phyloP scores from a whole-genome alignment of 2,329 filamentous ascomycete genomes.

The Exophiala aquamarina region DNA sequence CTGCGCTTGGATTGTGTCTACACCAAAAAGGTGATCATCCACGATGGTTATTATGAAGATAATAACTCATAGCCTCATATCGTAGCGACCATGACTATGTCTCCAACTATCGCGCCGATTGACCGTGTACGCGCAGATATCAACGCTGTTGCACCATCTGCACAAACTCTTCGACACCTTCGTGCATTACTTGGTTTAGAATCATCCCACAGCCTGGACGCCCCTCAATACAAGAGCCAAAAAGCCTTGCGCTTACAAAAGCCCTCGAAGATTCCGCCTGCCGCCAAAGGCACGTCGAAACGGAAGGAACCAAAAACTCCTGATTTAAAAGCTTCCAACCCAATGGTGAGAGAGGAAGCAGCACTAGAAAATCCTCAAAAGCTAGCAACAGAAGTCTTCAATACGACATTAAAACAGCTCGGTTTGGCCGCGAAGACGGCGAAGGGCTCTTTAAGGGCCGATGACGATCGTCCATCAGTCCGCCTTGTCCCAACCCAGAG shows the following conservation, averaged over 20 bases:
- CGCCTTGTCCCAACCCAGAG: slow-evolving; percentile 10
- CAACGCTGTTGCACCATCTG: slow-evolving; percentile 13
- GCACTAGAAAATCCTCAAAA: slow-evolving; percentile 35
- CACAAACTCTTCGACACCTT: slow-evolving; percentile 16
- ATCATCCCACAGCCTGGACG: background rate
- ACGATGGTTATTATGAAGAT: too few species aligned
- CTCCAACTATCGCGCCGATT: background rate
- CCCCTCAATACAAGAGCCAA: background rate
- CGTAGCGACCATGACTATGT: slow-evolving; percentile 6
- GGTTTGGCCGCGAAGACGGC: slow-evolving; percentile 34
- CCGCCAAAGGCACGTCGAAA: too few species aligned
- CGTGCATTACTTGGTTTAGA: slow-evolving; percentile 14
- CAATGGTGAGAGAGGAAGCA: too few species aligned
- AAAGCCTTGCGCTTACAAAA: background rate
- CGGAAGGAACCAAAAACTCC: too few species aligned
- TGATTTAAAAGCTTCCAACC: too few species aligned
- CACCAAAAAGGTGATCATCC: too few species aligned
- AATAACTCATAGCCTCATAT: too few species aligned
- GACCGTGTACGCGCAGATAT: slow-evolving; percentile 16
- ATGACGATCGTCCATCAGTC: background rate
- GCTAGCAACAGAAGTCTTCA: slow-evolving; percentile 48
- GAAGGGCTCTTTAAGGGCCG: slow-evolving; percentile 9
- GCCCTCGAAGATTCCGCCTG: slow-evolving; percentile 1
- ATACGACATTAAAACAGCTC: slow-evolving; percentile 43
- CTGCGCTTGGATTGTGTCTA: too few species aligned